phyloP scores from a whole-genome alignment of 2,329 filamentous ascomycete genomes.

The Neocucurbitaria cava region DNA sequence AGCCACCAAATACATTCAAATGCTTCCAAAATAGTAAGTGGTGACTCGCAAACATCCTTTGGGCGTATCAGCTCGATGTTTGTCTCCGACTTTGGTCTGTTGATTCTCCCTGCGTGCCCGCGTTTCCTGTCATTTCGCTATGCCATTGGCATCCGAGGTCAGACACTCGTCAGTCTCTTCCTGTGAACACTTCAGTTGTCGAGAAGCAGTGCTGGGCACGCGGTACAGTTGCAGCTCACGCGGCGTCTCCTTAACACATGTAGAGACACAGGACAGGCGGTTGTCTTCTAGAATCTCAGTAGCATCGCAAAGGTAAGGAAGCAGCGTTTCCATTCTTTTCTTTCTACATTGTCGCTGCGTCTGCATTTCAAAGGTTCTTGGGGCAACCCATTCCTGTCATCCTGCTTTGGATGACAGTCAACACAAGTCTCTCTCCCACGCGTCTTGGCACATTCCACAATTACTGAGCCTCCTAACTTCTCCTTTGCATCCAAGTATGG shows the following conservation, averaged over 20 bases:
- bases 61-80: neutral
- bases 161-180: neutral
- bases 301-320: neutral
- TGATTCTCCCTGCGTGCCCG: neutral
- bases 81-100: neutral
- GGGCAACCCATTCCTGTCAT: constrained; percentile 18
- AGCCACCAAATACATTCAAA: neutral
- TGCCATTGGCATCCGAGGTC: neutral
- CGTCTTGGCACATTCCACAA: constrained; percentile 18
- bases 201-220: neutral
- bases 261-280: neutral
- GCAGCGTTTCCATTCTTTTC: neutral
- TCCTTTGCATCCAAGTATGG: neutral
- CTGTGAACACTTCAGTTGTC: neutral
- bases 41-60: neutral
- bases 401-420: constrained; percentile 10
- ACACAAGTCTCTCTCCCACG: constrained; percentile 4
- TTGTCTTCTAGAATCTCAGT: neutral
- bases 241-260: neutral
- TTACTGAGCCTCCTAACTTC: neutral
- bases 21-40: neutral
- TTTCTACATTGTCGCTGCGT: neutral
- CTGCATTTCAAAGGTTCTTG: neutral
- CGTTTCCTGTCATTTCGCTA: neutral
- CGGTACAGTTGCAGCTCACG: neutral